Evolutionary conservation across 208 protist genomes (phyloP).

Genomic region (Acanthamoeba triangularis): DNA sequence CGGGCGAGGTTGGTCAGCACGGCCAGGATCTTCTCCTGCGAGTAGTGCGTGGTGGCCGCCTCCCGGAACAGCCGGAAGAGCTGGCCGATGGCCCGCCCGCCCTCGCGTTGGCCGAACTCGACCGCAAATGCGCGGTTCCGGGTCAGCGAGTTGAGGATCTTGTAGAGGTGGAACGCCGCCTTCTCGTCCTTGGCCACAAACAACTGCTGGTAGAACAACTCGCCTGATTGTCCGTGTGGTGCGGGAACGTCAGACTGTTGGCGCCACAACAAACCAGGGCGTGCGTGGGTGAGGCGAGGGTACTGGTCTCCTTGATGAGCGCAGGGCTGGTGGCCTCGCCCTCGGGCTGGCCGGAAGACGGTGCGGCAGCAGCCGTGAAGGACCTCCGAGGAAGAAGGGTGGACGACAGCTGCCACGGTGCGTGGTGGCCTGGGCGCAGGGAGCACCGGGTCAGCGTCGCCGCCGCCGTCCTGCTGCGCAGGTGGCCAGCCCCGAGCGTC

Average conservation of each 20-base stretch:
- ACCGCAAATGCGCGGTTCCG: not conserved
- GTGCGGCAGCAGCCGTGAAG: not conserved
- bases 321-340: not conserved
- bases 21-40: conserved; percentile 1
- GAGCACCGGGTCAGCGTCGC: no score
- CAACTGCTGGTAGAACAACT: conserved; percentile 19
- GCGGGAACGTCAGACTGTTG: no score
- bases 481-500: no score
- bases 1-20: conserved; percentile 24
- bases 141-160: conserved; percentile 48
- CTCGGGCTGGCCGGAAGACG: not conserved
- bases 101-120: not conserved
- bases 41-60: not conserved
- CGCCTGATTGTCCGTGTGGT: not conserved
- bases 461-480: no score
- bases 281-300: no score
- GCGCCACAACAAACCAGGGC: no score
- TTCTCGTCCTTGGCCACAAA: conserved; percentile 19
- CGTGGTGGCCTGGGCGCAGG: no score
- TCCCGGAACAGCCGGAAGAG: not conserved
- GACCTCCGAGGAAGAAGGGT: no score
- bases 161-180: conserved; percentile 27
- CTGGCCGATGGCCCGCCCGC: not conserved
- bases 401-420: no score
- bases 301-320: conserved; percentile 3